Conservation (phyloP, 176 grass and related monocot genomes). For the Ananas comosus region DNA sequence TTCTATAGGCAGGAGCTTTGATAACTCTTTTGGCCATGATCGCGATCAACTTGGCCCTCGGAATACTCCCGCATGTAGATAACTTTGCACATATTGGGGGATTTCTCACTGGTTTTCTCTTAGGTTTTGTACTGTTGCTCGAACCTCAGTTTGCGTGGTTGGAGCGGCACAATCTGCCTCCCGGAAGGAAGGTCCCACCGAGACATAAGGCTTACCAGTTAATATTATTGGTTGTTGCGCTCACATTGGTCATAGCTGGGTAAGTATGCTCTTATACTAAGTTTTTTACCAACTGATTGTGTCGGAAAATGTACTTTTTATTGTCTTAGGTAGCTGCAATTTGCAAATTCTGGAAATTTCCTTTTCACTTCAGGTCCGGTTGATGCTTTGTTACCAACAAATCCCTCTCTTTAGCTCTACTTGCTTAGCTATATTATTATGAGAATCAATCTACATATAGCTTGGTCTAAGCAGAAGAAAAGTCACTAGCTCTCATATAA, state of each 20-base stretch:
- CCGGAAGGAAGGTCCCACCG: slow-evolving; percentile 19
- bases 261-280: slow-evolving; percentile 22
- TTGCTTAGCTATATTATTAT: background rate
- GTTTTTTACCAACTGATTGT: background rate
- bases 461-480: too few relatives aligned
- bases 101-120: slow-evolving; percentile 53
- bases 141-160: slow-evolving; percentile 66
- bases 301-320: background rate
- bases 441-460: background rate
- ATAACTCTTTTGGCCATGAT: slow-evolving; percentile 64
- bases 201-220: slow-evolving; percentile 60
- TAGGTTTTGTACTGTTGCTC: slow-evolving; percentile 61
- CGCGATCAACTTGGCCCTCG: slow-evolving; percentile 59
- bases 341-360: background rate
- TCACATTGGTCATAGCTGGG: slow-evolving; percentile 40
- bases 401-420: too few relatives aligned
- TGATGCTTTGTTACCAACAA: background rate
- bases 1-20: slow-evolving; percentile 38
- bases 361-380: background rate
- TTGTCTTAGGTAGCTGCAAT: background rate
- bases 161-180: slow-evolving; percentile 23
- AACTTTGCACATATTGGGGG: slow-evolving; percentile 89
- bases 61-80: slow-evolving; percentile 69
- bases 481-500: too few relatives aligned
- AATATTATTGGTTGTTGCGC: slow-evolving; percentile 35